Conservation (phyloP, 306 rosid genomes). For the Cucumis melo region DNA sequence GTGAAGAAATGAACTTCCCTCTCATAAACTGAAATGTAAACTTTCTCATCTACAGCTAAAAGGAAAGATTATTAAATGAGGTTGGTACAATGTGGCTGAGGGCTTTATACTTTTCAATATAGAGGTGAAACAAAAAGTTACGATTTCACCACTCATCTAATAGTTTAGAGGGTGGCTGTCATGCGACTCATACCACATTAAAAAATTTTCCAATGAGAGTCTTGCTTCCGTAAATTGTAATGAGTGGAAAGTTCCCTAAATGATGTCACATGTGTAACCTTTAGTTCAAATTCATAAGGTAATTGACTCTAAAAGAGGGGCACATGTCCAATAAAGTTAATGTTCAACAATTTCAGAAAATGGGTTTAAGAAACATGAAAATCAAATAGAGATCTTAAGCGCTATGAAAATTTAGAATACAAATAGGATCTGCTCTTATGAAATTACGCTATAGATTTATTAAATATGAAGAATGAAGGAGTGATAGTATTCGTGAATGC, state of each 20-base stretch:
- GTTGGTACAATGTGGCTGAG: too few relatives aligned
- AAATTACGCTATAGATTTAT: background rate
- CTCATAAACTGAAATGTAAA: conserved; percentile 1
- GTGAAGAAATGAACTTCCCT: conserved; percentile 18
- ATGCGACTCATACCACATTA: too few relatives aligned
- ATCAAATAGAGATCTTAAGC: background rate
- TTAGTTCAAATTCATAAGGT: background rate
- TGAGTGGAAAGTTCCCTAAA: background rate
- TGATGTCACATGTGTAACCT: background rate
- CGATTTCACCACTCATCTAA: too few relatives aligned
- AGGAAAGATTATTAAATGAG: too few relatives aligned
- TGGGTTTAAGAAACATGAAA: background rate
- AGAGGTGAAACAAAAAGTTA: too few relatives aligned
- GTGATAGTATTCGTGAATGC: background rate
- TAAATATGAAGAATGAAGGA: background rate
- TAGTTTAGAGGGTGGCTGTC: too few relatives aligned
- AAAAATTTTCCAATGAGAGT: background rate
- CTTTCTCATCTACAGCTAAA: background rate
- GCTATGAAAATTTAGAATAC: background rate
- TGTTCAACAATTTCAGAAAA: background rate
- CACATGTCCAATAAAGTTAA: background rate
- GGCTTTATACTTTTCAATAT: too few relatives aligned
- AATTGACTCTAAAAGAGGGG: background rate
- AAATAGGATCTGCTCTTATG: background rate
- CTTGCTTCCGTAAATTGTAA: background rate